Percentiles rank a stretch among this genome's conserved stretches.
phyloP scores from a whole-genome alignment of 2,329 filamentous ascomycete species.

The Ceratocystis smalleyi region DNA sequence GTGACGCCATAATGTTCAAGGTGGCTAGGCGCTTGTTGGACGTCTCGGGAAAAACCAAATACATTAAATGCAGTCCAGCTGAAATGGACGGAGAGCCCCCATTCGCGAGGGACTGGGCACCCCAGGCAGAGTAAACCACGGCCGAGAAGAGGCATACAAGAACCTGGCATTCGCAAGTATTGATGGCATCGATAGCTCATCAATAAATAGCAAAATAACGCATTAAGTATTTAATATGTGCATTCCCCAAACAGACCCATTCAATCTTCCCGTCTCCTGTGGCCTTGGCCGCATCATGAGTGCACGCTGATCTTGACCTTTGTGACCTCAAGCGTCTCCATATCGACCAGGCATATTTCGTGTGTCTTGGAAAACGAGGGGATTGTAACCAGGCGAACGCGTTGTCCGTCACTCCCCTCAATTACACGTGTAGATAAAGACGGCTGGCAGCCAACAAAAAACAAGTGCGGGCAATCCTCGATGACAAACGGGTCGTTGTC shows the following conservation, averaged over 20 bases:
- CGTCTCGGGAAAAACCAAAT: no score
- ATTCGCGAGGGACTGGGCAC: no score
- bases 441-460: slow-evolving; percentile 76
- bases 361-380: slow-evolving; percentile 67
- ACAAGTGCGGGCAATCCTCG: slow-evolving; percentile 72
- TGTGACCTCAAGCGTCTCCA: slow-evolving; percentile 68
- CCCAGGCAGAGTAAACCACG: not conserved
- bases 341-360: slow-evolving; percentile 69
- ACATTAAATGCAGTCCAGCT: no score
- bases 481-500: slow-evolving; percentile 84
- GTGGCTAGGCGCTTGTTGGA: no score
- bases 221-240: not conserved
- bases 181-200: not conserved
- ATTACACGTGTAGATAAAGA: slow-evolving; percentile 59
- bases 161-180: not conserved
- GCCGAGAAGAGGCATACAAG: not conserved
- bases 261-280: not conserved
- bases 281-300: slow-evolving; percentile 3
- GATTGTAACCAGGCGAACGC: slow-evolving; percentile 63
- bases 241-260: slow-evolving; percentile 19
- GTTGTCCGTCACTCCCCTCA: slow-evolving; percentile 49
- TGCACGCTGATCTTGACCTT: slow-evolving; percentile 41
- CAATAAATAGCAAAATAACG: not conserved
- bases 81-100: no score
- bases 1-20: no score